Evolutionary conservation across 768 basidiomycete genomes (phyloP), one percentile per base, ranked within the genome.

Genomic region (Pisolithus microcarpus): DNA sequence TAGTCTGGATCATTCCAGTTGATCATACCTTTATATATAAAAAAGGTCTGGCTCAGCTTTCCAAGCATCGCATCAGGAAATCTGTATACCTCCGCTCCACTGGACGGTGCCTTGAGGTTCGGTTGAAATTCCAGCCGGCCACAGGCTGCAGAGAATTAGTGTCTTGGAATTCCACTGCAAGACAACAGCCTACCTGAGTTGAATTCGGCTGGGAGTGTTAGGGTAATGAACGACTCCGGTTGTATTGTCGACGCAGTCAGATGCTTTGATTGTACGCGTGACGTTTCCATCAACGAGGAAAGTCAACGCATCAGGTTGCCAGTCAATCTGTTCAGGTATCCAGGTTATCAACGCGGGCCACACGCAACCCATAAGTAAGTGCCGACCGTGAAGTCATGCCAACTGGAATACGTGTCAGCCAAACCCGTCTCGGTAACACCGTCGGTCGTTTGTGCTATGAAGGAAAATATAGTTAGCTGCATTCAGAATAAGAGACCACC

Each of bases 1-100:
- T 90, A 92, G 65, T 92, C 90, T 30, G 86, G 79, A 63, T 91
- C 81, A 18, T 72, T 59, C 84, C 85, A 93, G 71, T 90, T 71
- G 68, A 91, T 88, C 79, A 87, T 75, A 39, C 83, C 74, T 72
- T 38, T 15, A n/a, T n/a, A n/a, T 8, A 18, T n/a, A 18, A 46
- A 34, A 42, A 34, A 23, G 21, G 21, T 19, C 38, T 19, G 31
- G 49, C 13, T 40, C 26, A 24, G n/a, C 15, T 43, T 36, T 8
- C 11, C 24, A 15, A 7, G 26, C 36, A 15, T 38, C 38, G 5
- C 38, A 5, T 16, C 15, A 38, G n/a, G n/a, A 11, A 19, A 7
- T 38, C 31, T 31, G 50, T 58, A 47, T 45, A 68, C 82, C 90
- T 54, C 87, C 87, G 15, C 82, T 76, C 90, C 91, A 94, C 50